A percentile compares a stretch with the other conserved stretches of the same genome.
phyloP scores from a whole-genome alignment of 225 moss, liverwort and hornwort genomes.

The Rhytidiadelphus loreus region DNA sequence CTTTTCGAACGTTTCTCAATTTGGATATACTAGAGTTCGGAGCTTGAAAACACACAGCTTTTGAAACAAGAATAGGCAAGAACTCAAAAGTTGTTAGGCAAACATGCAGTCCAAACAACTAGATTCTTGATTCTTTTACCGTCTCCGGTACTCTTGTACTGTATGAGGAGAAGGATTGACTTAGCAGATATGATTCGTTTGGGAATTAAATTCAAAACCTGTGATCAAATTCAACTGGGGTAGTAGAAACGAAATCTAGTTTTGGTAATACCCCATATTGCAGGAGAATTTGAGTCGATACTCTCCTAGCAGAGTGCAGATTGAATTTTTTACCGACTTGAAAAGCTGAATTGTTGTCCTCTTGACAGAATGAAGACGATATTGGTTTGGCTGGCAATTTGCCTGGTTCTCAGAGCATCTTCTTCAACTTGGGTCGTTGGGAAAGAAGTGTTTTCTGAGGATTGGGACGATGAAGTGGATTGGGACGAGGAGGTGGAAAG shows the following conservation, averaged over 20 bases:
- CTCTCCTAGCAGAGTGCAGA: background rate
- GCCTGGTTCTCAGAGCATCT: background rate
- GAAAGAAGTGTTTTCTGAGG: background rate
- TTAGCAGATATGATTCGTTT: background rate
- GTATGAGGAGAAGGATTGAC: background rate
- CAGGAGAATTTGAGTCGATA: background rate
- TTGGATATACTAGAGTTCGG: background rate
- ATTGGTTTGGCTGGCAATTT: background rate
- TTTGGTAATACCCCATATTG: background rate
- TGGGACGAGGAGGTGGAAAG: background rate
- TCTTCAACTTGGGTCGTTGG: background rate
- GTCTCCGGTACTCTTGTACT: background rate
- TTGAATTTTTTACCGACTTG: background rate
- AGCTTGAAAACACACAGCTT: background rate
- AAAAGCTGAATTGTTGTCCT: background rate
- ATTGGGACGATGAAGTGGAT: background rate
- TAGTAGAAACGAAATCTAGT: background rate
- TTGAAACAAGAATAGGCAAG: background rate
- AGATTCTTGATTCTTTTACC: background rate
- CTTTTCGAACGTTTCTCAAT: background rate
- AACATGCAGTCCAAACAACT: background rate
- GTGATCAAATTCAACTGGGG: background rate
- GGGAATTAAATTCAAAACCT: background rate
- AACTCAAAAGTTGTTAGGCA: background rate
- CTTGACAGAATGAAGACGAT: slow-evolving; percentile 1